Evolutionary conservation across 495 filamentous ascomycete genomes (phyloP).

Genomic region (Penicillium silybi): DNA sequence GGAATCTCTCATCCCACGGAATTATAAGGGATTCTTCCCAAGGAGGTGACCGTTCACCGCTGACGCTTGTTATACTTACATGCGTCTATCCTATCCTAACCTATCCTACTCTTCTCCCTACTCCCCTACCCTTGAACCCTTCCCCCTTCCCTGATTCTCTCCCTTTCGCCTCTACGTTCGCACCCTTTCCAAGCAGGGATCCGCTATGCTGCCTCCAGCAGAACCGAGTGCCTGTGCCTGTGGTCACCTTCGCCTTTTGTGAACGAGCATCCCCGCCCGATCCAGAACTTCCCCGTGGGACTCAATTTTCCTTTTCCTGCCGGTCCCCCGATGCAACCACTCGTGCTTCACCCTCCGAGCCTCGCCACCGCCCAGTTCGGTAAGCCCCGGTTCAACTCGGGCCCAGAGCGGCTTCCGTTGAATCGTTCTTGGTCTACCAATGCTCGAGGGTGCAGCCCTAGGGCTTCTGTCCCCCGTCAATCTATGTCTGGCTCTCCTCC

Average conservation of each 20-base stretch:
- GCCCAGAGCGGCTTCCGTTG: constrained; percentile 64
- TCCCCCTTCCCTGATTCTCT: background rate
- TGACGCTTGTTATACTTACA: constrained; percentile 13
- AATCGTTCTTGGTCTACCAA: constrained; percentile 66
- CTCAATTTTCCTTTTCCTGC: constrained; percentile 2
- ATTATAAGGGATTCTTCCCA: constrained; percentile 41
- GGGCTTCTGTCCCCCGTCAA: constrained; percentile 68
- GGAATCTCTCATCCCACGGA: constrained; percentile 27
- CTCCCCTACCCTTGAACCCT: background rate
- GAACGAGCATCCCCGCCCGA: constrained; percentile 11
- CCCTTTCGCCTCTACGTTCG: background rate
- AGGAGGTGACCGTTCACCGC: constrained; percentile 1
- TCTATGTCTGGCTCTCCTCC: constrained; percentile 82
- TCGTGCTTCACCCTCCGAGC: constrained; percentile 45
- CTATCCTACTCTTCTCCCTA: background rate
- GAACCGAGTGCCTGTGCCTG: constrained; percentile 14
- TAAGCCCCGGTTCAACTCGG: constrained; percentile 40
- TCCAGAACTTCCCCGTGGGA: constrained; percentile 14
- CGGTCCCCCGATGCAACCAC: constrained; percentile 45
- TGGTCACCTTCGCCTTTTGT: constrained; percentile 27
- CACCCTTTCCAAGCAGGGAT: constrained; percentile 4
- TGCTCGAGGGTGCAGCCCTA: constrained; percentile 62
- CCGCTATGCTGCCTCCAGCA: constrained; percentile 32
- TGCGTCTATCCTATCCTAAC: background rate
- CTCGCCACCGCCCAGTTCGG: constrained; percentile 41